Base-by-base conservation (phyloP, 2,329 filamentous ascomycete genomes). In the Tolypocladium cylindrosporum region DNA sequence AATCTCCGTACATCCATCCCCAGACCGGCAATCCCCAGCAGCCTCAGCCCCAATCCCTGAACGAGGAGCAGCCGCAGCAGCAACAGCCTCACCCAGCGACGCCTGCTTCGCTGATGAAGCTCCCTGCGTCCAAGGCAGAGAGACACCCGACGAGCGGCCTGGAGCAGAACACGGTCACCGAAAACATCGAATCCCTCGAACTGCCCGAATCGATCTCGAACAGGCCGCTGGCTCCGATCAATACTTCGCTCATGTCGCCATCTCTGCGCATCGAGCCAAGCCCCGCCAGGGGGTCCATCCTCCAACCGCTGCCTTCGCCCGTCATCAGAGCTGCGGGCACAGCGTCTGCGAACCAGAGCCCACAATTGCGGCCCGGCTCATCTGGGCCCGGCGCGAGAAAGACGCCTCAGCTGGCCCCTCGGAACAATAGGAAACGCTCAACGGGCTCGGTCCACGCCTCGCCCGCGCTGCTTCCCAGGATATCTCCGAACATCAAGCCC, bases 401-500 rank as follows among this genome's bases (percentile, higher is more conserved):
- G 65, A 84, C 82, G 9, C 81, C 82, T 0, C 77, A 80, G 57
- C 70, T 83, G 54, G 78, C 81, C 4, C 77, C 83, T 10, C 80
- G 85, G 41, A 76, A 77, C 31, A 77, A 76, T 60, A 88, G 88
- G 67, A 94, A 92, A 72, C 81, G 90, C 59, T 92, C 89, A 64
- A 77, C 85, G 36, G 83, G 81, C 65, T 90, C 89, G 2, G 82
- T 86, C 8, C 85, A 92, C n/a, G 84, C 88, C 11, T 96, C 91
- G 48, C 93, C 94, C 7, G 92, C 93, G 19, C 74, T 97, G 41
- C 79, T 90, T 36, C 94, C 94, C 2, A 89, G 85, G 70, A 97
- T 97, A 61, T 97, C 92, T 34, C 94, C 93, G 3, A 96, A 85
- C 70, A 96, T 99, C 71, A 96, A 96, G 70, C 93, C 94, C 11